Base-by-base conservation (phyloP, 352 stramenopile genomes). In the Plasmopara muralis region DNA sequence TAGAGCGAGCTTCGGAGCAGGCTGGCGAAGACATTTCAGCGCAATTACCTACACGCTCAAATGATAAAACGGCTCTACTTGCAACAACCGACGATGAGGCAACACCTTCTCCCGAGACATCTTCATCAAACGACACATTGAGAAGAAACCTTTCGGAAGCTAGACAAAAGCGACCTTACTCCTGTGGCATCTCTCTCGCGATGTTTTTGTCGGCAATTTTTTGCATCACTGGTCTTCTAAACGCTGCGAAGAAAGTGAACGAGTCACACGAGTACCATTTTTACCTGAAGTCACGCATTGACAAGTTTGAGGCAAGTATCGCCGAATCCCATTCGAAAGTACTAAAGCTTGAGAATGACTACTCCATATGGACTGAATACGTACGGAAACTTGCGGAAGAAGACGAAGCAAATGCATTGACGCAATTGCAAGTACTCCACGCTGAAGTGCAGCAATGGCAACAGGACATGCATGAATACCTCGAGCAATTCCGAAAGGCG, bases 401-500 rank as follows among this genome's bases (percentile, higher is more conserved):
- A 49, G 80, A 90, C 47, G 77, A 88, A 59, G 56, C 53, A 8
- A 74, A 85, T 46, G 71, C 80, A 12, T 38, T 83, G 34, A 57
- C 58, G n/a, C 73, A 86, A 37, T 59, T 90, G 18, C 70, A 88
- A 64, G 62, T 61, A 5, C 74, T 90, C 42, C 80, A 90, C 56
- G 16, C 57, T 8, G 71, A 90, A 53, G 80, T 88, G 38, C 70
- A 84, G 43, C 74, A 77, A 45, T 90, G 80, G 80, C 75, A 88
- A 49, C 52, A 66, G 9, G 80, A 87, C 28, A 85, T 90, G 77
- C 80, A 86, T 56, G 60, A 68, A 43, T 71, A 88, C 28, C 55
- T 90, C 42, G 44, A 76, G 33, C 64, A 82, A 53, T 88, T 88
- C 34, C 79, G 76, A 16, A 64, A 68, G 39, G 71, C 77, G 15